phyloP scores from a whole-genome alignment of 495 filamentous ascomycete species.

The Extremus antarcticus region DNA sequence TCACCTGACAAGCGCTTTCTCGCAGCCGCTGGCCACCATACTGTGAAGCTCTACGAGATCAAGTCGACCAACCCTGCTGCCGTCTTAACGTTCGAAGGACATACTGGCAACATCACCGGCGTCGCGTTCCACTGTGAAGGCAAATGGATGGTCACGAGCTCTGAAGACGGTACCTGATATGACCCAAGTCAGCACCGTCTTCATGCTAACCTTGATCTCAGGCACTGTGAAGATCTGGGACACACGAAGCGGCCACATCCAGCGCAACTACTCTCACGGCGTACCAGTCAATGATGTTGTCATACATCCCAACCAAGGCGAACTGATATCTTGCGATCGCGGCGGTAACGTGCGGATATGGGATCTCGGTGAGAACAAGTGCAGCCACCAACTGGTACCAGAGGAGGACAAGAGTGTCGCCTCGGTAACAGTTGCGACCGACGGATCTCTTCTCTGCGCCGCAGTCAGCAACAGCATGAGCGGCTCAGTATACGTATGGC shows the following conservation, averaged over 20 bases:
- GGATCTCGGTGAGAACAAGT: slow-evolving; percentile 95
- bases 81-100: slow-evolving; percentile 84
- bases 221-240: slow-evolving; percentile 96
- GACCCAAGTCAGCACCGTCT: background rate
- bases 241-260: slow-evolving; percentile 73
- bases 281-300: slow-evolving; percentile 89
- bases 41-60: slow-evolving; percentile 95
- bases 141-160: slow-evolving; percentile 99
- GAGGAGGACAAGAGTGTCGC: slow-evolving; percentile 89
- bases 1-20: slow-evolving; percentile 95
- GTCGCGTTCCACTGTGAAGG: slow-evolving; percentile 96
- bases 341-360: slow-evolving; percentile 88
- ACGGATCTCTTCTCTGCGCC: slow-evolving; percentile 87
- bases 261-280: slow-evolving; percentile 84
- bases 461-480: slow-evolving; percentile 62
- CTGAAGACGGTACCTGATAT: slow-evolving; percentile 60
- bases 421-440: slow-evolving; percentile 90
- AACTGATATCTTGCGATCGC: slow-evolving; percentile 91
- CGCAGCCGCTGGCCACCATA: slow-evolving; percentile 87
- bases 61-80: slow-evolving; percentile 91
- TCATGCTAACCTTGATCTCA: background rate
- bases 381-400: slow-evolving; percentile 89
- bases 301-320: slow-evolving; percentile 96
- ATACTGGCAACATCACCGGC: slow-evolving; percentile 89
- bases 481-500: slow-evolving; percentile 97